phyloP scores from a whole-genome alignment of 495 filamentous ascomycete genomes.

The Viridothelium virens region DNA sequence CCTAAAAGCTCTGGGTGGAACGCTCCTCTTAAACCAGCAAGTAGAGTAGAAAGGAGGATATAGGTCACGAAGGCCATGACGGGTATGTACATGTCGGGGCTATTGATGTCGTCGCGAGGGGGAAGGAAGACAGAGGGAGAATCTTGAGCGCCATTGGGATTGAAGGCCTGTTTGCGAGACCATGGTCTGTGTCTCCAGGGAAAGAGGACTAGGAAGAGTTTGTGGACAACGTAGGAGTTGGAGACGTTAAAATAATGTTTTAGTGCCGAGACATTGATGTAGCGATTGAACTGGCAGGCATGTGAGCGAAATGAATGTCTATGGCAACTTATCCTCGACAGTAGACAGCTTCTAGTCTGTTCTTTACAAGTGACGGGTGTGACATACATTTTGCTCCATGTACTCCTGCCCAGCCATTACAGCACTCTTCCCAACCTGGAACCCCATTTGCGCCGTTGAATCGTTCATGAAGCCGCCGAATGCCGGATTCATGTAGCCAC shows the following conservation, averaged over 20 bases:
- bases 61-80: conserved; percentile 93
- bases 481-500: conserved; percentile 52
- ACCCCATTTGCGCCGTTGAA: conserved; percentile 90
- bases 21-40: conserved; percentile 83
- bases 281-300: conserved; percentile 70
- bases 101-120: conserved; percentile 94
- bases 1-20: conserved; percentile 94
- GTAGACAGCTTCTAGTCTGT: neutral
- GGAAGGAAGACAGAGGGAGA: conserved; percentile 81
- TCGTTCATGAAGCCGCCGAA: conserved; percentile 92
- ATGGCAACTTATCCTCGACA: no score
- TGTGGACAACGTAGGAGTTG: conserved; percentile 37
- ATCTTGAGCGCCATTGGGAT: conserved; percentile 25
- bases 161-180: conserved; percentile 60
- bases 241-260: conserved; percentile 44
- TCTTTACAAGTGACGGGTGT: neutral
- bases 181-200: conserved; percentile 96
- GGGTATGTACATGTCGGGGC: conserved; percentile 98
- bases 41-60: conserved; percentile 79
- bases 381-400: conserved; percentile 78
- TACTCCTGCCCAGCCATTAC: conserved; percentile 84
- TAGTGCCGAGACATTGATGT: conserved; percentile 62
- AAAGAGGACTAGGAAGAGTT: conserved; percentile 74
- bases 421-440: conserved; percentile 87
- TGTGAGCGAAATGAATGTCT: neutral